Evolutionary conservation across 805 yeast genomes (phyloP).

Genomic region (Ogataea chonburiensis): DNA sequence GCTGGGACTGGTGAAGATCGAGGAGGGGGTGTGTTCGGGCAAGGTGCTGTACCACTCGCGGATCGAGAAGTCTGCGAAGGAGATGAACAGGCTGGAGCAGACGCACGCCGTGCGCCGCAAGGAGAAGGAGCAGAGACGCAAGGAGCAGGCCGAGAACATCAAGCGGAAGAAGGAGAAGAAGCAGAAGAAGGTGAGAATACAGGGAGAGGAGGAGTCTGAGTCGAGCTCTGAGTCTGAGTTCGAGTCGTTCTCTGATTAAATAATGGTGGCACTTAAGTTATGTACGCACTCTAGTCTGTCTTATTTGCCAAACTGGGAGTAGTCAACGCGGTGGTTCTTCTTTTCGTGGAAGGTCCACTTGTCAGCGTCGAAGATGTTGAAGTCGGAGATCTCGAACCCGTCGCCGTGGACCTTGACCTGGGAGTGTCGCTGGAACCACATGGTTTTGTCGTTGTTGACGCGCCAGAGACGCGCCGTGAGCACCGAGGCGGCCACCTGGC

Average conservation of each 20-base stretch:
- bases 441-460: slow-evolving; percentile 29
- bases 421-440: slow-evolving; percentile 38
- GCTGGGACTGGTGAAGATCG: slow-evolving; percentile 76
- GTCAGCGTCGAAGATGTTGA: slow-evolving; percentile 42
- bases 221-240: slow-evolving; percentile 31
- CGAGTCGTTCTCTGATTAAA: slow-evolving; percentile 13
- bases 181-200: slow-evolving; percentile 69
- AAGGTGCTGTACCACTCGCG: slow-evolving; percentile 82
- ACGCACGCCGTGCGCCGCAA: slow-evolving; percentile 60
- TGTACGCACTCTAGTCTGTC: slow-evolving; percentile 2
- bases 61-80: slow-evolving; percentile 60
- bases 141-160: slow-evolving; percentile 77
- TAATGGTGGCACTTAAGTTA: background rate
- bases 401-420: slow-evolving; percentile 39
- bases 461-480: slow-evolving; percentile 41
- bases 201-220: slow-evolving; percentile 40
- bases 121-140: slow-evolving; percentile 68
- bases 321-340: slow-evolving; percentile 40
- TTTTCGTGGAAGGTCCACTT: slow-evolving; percentile 45
- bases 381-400: slow-evolving; percentile 42
- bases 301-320: slow-evolving; percentile 19
- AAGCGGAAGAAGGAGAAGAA: slow-evolving; percentile 70
- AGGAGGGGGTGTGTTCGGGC: slow-evolving; percentile 88
- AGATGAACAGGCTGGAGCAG: slow-evolving; percentile 60
- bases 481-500: slow-evolving; percentile 35